Evolutionary conservation across 1,139 yeast species (phyloP), one percentile per base, ranked within the genome.

Genomic region (Entelexis sorbosivorans): DNA sequence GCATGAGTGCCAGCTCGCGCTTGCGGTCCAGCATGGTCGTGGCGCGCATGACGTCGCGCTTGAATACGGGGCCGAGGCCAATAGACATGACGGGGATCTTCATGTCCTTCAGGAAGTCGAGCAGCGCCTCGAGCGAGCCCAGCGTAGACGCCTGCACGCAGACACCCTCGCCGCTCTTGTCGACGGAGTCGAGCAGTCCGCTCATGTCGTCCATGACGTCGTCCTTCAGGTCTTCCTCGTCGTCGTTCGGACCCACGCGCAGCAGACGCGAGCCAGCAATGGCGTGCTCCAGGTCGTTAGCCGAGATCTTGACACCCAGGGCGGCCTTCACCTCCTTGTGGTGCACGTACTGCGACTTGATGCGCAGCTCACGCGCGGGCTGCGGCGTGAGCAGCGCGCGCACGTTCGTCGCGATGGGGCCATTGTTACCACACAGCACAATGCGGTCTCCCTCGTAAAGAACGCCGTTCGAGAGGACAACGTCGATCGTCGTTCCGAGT

Each of bases 251-350:
- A 40, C 96, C 96, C 59, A 88, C 96, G 61, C 91, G 93, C 59
- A 93, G 72, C 69, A 91, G 75, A 66, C 98, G 79, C 33, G 98
- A 93, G 71, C 99, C 99, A 48, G 99, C 97, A 66, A 91, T 96
- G 9, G 99, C 98, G 73, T 91, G 91, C 64, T 93, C 98, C 62
- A 91, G 77, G 67, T 91, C 98, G 66, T 86, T 85, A 39, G 98
- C 99, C 53, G 97, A 94, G 67, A 91, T 86, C 76, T 93, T 91
- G 54, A 93, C 97, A 77, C 99, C 99, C 61, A 91, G 76, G 35
- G 99, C 98, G 35, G 99, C 99, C 74, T 89, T 91, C 57, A 91
- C 97, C 70, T 89, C 95, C 69, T 91, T 91, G 71, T 87, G 91
- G 66, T 93, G 98, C 46, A 89, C 79, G 67, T 91, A 91, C 61